Evolutionary conservation across 352 stramenopile genomes (phyloP).

Genomic region (Globisporangium carolinianum): DNA sequence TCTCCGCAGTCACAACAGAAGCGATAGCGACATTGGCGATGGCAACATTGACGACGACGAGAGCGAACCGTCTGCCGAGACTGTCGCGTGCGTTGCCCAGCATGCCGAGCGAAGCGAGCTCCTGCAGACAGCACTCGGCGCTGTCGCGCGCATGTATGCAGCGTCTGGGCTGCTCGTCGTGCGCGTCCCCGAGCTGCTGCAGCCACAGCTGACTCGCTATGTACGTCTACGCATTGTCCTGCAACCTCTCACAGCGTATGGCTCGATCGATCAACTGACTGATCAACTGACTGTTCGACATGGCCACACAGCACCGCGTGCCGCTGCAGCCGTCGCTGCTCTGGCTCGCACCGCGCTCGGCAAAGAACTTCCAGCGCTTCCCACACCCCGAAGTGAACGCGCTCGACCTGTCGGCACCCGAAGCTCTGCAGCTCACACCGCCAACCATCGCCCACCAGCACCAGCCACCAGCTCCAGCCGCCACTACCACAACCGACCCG

Average conservation of each 20-base stretch:
- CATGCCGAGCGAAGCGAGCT: neutral
- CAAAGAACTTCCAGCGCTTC: slow-evolving; percentile 45
- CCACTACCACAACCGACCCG: no score
- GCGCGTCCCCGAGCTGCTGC: slow-evolving; percentile 14
- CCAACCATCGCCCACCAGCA: neutral
- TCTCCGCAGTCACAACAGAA: neutral
- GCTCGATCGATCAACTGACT: neutral
- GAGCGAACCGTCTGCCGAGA: neutral
- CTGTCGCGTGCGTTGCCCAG: neutral
- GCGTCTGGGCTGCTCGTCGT: slow-evolving; percentile 13
- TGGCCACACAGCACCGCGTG: slow-evolving; percentile 31
- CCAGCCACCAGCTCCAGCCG: no score
- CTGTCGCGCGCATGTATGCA: neutral
- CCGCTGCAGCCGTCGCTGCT: slow-evolving; percentile 37
- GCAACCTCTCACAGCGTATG: neutral
- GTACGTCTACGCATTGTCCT: slow-evolving; percentile 13
- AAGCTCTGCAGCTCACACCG: slow-evolving; percentile 1
- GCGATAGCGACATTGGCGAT: neutral
- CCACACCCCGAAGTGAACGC: slow-evolving; percentile 50
- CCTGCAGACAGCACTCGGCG: neutral
- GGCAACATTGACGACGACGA: neutral
- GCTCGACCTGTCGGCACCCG: slow-evolving; percentile 30
- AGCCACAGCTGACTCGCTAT: slow-evolving; percentile 24
- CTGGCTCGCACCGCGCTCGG: slow-evolving; percentile 39
- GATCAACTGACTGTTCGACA: neutral